phyloP scores from a whole-genome alignment of 306 rosid genomes.

The Fagus crenata region DNA sequence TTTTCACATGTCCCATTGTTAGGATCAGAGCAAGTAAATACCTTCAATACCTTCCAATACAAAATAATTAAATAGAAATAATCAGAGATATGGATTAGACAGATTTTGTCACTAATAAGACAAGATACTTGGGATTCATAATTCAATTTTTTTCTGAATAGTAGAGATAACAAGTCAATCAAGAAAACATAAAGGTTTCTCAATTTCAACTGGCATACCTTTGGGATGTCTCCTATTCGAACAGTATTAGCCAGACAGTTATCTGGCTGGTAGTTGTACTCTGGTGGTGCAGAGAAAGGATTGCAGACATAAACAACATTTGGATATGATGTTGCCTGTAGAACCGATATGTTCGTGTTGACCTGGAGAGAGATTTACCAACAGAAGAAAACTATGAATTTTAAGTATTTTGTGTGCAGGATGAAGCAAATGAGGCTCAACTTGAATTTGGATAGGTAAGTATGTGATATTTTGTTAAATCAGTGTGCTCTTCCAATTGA shows the following conservation, averaged over 20 bases:
- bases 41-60: slow-evolving; percentile 48
- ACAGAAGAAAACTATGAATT: background rate
- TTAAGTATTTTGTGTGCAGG: no score
- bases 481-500: no score
- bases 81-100: background rate
- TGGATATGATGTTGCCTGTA: slow-evolving; percentile 33
- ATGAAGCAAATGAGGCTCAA: background rate
- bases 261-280: slow-evolving; percentile 50
- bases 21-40: slow-evolving; percentile 42
- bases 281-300: slow-evolving; percentile 76
- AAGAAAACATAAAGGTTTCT: background rate
- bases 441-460: background rate
- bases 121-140: background rate
- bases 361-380: slow-evolving; percentile 42
- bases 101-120: background rate
- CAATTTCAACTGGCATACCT: slow-evolving; percentile 37
- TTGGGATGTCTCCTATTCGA: slow-evolving; percentile 63
- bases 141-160: background rate
- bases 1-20: slow-evolving; percentile 35
- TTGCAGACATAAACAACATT: slow-evolving; percentile 45
- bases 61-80: background rate
- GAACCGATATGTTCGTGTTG: slow-evolving; percentile 41
- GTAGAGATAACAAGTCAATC: background rate
- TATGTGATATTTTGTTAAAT: no score
- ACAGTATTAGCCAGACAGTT: slow-evolving; percentile 48